A percentile compares a stretch with the other conserved stretches of the same genome.
Evolutionary conservation across 2,329 filamentous ascomycete genomes (phyloP).

Genomic region (Chrysoporthe puriensis): DNA sequence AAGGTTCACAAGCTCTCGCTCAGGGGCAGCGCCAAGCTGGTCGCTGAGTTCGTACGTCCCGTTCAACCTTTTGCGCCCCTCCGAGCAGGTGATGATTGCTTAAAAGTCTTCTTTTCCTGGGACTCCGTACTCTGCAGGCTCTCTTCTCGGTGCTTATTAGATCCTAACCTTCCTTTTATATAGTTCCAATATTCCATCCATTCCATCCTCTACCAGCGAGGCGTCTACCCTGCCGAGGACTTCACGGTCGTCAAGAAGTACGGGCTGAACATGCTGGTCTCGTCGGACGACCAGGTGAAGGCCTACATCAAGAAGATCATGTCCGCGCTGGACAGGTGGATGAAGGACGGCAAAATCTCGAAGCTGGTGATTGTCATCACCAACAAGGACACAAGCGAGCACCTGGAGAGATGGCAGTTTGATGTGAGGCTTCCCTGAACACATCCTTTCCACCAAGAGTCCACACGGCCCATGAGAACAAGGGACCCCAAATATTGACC

Average conservation of each 20-base stretch:
- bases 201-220: constrained; percentile 88
- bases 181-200: constrained; percentile 98
- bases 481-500: background rate
- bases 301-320: constrained; percentile 99
- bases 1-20: constrained; percentile 95
- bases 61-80: background rate
- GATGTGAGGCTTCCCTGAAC: constrained; percentile 61
- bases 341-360: constrained; percentile 94
- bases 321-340: constrained; percentile 97
- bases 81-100: background rate
- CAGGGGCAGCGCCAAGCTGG: constrained; percentile 81
- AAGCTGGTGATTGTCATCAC: constrained; percentile 97
- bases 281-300: constrained; percentile 96
- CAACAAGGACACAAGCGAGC: constrained; percentile 93
- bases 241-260: constrained; percentile 99
- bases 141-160: background rate
- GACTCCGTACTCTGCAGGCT: background rate
- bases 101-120: background rate
- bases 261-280: constrained; percentile 96
- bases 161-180: background rate
- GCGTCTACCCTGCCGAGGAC: constrained; percentile 90
- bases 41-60: constrained; percentile 86
- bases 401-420: constrained; percentile 98
- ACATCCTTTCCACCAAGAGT: no score
- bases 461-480: background rate